A percentile compares a stretch with the other conserved stretches of the same genome.
Conservation (phyloP, 768 basidiomycete genomes). For the Xanthoconium purpureum region DNA sequence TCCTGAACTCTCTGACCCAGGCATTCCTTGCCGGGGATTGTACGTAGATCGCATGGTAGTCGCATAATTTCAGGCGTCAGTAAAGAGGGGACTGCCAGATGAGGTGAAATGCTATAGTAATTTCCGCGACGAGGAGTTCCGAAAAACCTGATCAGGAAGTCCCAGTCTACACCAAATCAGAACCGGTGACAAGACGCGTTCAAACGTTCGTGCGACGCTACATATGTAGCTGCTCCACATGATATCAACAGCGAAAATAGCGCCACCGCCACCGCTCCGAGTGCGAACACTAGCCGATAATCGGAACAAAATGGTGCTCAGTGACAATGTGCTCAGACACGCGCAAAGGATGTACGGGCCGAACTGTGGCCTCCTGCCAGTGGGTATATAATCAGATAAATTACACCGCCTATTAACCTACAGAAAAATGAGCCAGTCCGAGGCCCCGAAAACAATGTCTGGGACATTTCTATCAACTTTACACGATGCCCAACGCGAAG, state of each 20-base stretch:
- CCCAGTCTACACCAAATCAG: not conserved
- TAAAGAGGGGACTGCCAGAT: not conserved
- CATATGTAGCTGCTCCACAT: not conserved
- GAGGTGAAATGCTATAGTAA: not conserved
- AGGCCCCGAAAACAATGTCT: not conserved
- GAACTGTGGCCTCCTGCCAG: not conserved
- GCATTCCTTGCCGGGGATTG: not conserved
- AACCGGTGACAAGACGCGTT: not conserved
- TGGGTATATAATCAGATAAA: not conserved
- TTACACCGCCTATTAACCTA: not conserved
- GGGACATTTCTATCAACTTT: not conserved
- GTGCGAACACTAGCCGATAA: not conserved
- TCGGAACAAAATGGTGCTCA: too few species aligned
- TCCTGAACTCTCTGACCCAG: not conserved
- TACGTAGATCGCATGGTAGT: not conserved
- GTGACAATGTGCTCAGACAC: too few species aligned
- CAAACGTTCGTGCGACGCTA: conserved; percentile 1
- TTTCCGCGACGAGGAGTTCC: not conserved
- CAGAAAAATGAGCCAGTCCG: not conserved
- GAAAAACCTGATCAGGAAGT: not conserved
- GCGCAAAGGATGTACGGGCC: too few species aligned
- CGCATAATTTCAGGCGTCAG: not conserved
- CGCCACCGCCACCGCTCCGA: not conserved
- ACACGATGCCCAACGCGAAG: not conserved
- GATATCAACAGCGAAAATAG: not conserved